Conservation (phyloP, 2,329 filamentous ascomycete species). For the Chaetomiaceae sp. region DNA sequence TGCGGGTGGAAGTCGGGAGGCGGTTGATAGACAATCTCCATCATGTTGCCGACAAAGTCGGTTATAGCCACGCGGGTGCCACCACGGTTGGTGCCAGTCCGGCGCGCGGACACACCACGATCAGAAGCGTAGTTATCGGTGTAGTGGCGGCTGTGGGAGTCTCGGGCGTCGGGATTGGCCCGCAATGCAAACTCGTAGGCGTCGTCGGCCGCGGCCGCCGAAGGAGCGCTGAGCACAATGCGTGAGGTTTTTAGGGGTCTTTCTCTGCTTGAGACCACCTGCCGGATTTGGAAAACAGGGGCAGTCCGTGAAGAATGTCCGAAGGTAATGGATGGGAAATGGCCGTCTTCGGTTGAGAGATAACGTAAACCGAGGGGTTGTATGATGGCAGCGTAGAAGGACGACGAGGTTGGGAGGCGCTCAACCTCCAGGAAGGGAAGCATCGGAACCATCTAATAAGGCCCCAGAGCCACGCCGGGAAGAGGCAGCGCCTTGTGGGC, state of each 20-base stretch:
- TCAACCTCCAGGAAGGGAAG: constrained; percentile 60
- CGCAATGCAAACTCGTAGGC: constrained; percentile 68
- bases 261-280: constrained; percentile 35
- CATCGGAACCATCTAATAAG: constrained; percentile 27
- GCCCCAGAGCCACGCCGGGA: constrained; percentile 2
- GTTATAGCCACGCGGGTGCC: constrained; percentile 54
- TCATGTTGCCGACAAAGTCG: constrained; percentile 78
- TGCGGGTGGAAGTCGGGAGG: constrained; percentile 33
- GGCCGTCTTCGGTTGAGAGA: constrained; percentile 39
- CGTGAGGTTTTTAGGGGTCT: constrained; percentile 39
- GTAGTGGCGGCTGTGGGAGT: constrained; percentile 24
- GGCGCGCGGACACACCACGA: constrained; percentile 19
- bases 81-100: constrained; percentile 25
- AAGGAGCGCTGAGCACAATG: constrained; percentile 64
- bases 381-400: constrained; percentile 75
- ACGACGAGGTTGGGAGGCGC: constrained; percentile 72
- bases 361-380: constrained; percentile 75
- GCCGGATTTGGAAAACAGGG: constrained; percentile 43
- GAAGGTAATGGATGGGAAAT: constrained; percentile 38
- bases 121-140: constrained; percentile 18
- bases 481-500: constrained; percentile 7
- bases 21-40: constrained; percentile 66
- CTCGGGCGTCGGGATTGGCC: constrained; percentile 43
- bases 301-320: constrained; percentile 34
- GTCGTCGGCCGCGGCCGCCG: constrained; percentile 59